Evolutionary conservation across 208 protist species (phyloP), one percentile per base, ranked within the genome.

Genomic region (Angomonas desouzai): DNA sequence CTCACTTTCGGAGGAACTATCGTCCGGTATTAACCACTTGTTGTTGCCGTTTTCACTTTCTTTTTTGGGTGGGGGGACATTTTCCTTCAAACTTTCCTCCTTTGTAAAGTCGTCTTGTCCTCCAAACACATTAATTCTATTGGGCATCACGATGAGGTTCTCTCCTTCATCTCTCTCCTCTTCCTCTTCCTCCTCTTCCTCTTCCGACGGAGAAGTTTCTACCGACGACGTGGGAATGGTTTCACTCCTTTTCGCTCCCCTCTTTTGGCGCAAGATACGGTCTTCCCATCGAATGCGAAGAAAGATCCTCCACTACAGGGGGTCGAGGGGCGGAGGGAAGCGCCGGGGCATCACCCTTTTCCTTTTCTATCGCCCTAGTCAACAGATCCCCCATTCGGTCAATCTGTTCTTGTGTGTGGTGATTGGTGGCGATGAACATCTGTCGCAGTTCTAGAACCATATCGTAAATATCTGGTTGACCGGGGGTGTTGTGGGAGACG

Each of bases 341-440:
- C 36, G 36, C 13, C 36, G n/a, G n/a, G n/a, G n/a, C n/a, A n/a
- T 43, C 13, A 13, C 20, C 20, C 45, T 4, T 51, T 4, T 9
- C 36, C 13, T 18, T 9, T 27, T 51, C 45, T 51, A 13, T 16
- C 45, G 20, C 45, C 45, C 20, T 51, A 6, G 45, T 23, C 45
- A 51, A 23, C 36, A 40, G 6, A 6, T 40, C 36, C 36, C 13
- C 36, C 36, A 40, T 40, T 13, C 36, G 36, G 13, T 40, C 36
- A 40, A 40, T 40, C 45, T 51, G 45, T 16, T 51, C 45, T 23
- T 51, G 45, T 51, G 45, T 51, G 20, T 51, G 10, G 6, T 51
- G 10, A 16, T 51, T 51, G 45, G 45, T 22, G 18, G 20, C 20
- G 45, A 23, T 13, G 20, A 51, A 51, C 9, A 27, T 6, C 18